Percentiles rank a stretch among this genome's conserved stretches.
Evolutionary conservation across 1,284 basidiomycete genomes (phyloP).

Genomic region (Austroboletus olivaceoglutinosus): DNA sequence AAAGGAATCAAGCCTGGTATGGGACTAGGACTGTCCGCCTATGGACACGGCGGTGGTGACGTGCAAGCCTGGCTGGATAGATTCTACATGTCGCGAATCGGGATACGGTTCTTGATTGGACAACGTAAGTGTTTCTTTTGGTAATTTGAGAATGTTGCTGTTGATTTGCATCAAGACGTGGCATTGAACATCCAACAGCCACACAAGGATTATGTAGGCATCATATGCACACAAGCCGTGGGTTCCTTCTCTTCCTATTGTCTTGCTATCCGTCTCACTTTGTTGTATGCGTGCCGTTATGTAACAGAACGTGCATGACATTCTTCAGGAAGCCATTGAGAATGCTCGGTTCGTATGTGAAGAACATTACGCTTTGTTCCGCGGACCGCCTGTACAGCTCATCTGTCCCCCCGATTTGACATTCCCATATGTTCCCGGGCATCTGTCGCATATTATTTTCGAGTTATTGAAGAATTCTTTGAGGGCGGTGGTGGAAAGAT

Average conservation of each 20-base stretch:
- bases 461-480: slow-evolving; percentile 99
- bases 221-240: slow-evolving; percentile 94
- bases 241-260: slow-evolving; percentile 28
- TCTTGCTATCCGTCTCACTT: slow-evolving; percentile 8
- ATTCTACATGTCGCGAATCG: slow-evolving; percentile 97
- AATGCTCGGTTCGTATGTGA: slow-evolving; percentile 98
- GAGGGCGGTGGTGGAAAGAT: slow-evolving; percentile 93
- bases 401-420: slow-evolving; percentile 87
- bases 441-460: slow-evolving; percentile 94
- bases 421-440: slow-evolving; percentile 96
- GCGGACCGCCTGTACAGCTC: slow-evolving; percentile 93
- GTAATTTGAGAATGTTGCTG: neutral
- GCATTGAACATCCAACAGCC: slow-evolving; percentile 88
- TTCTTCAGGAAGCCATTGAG: slow-evolving; percentile 98
- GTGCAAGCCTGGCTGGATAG: slow-evolving; percentile 96
- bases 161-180: slow-evolving; percentile 57
- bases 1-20: slow-evolving; percentile 31
- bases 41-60: slow-evolving; percentile 75
- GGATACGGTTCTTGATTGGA: slow-evolving; percentile 93
- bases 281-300: neutral
- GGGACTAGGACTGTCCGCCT: slow-evolving; percentile 36
- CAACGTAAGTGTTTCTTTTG: slow-evolving; percentile 60
- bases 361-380: slow-evolving; percentile 96
- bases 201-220: slow-evolving; percentile 93
- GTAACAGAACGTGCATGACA: slow-evolving; percentile 85